Evolutionary conservation across 176 grass and related monocot species (phyloP), one percentile per base, ranked within the genome.

Genomic region (Eragrostis curvula): DNA sequence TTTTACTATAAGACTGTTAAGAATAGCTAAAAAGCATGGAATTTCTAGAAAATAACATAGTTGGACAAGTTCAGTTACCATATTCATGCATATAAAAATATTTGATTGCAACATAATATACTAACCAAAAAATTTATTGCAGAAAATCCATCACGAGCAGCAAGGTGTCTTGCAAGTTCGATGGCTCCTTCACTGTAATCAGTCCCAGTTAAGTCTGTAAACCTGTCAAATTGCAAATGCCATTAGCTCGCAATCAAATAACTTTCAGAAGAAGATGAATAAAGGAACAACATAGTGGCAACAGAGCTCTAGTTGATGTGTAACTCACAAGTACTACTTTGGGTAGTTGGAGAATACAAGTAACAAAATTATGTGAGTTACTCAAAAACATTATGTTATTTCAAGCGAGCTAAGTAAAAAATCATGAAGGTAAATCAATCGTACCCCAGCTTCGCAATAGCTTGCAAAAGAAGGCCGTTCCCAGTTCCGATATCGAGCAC

Each of bases 171-270:
- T 86, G 96, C 89, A 90, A 99, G 93, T 72, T 90, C 89, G 83
- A 99, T 85, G 60, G 96, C 96, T 47, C 88, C 96, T 85, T 99
- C 93, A 85, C 90, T 96, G 83, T 99, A 99, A 88, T 99, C 96
- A 28, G 89, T 96, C 85, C 96, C 96, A 23, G 93, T 99, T 85
- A 99, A 87, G 78, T 99, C 73, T 77, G 84, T 87, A 84, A 94
- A 99, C 70, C 96, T 99, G 87, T 9, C 69, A 86, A 30, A 12
- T 21, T 66, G 28, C 5, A 60, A 68, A 39, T 28, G 30, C 12
- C 18, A 83, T 65, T 71, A 56, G n/a, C 28, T 27, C 63, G 16
- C 3, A 79, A 57, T 28, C 51, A 79, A 75, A 52, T 13, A 0
- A 76, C 40, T 36, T 48, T 87, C n/a, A 58, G 24, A 83, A 28